These are phyloP conservation scores for Vitis amurensis DNA, from an alignment of 164 flowering plant species.

Conservation along the genomic window DNA sequence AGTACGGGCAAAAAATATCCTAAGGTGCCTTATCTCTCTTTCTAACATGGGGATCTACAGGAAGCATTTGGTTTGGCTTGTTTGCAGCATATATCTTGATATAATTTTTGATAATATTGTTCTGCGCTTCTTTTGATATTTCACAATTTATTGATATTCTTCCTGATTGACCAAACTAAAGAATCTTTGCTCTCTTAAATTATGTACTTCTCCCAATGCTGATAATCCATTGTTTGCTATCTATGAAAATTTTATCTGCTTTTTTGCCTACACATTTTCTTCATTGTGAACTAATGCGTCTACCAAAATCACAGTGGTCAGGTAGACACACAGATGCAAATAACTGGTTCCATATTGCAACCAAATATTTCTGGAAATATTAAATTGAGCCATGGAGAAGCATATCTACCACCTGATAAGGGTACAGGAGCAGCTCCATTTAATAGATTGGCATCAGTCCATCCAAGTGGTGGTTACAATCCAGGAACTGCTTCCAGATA, in stretches of 20 bases:
- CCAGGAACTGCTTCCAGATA: conserved; percentile 71
- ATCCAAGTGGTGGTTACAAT: conserved; percentile 47
- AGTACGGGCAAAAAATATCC: conserved; percentile 85
- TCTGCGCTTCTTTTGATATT: neutral
- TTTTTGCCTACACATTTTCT: neutral
- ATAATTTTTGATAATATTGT: neutral
- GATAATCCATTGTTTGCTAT: neutral
- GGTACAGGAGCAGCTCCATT: conserved; percentile 72
- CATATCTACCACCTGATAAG: conserved; percentile 96
- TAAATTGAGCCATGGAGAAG: conserved; percentile 95
- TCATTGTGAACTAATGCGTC: conserved; percentile 5
- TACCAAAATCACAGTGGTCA: conserved; percentile 68
- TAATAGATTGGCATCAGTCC: conserved; percentile 57
- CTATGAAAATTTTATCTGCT: neutral
- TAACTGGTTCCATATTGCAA: conserved; percentile 91
- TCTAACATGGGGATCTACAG: neutral
- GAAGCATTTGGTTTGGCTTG: neutral
- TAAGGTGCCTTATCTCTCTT: conserved; percentile 50
- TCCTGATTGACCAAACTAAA: neutral
- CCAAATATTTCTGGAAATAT: conserved; percentile 94
- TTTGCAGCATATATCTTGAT: neutral
- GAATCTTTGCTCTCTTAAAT: too few species aligned
- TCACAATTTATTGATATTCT: neutral
- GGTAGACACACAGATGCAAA: conserved; percentile 89
- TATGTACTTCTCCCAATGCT: neutral